A percentile compares a stretch with the other conserved stretches of the same genome.
Conservation (phyloP, 2,329 filamentous ascomycete species). For the Microdochium trichocladiopsis region DNA sequence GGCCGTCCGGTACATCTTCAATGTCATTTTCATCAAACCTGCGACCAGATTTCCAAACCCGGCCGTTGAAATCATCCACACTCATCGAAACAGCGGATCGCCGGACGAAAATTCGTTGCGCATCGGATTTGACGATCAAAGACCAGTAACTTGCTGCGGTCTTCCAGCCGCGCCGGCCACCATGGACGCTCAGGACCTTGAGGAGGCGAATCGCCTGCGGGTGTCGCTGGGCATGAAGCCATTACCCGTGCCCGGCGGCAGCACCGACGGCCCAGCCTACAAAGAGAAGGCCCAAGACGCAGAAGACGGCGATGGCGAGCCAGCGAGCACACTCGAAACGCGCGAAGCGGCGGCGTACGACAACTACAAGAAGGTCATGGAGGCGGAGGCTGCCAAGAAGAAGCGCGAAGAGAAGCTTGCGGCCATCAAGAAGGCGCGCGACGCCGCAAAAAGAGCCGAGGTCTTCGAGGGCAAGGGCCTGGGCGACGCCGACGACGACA, state of each 20-base stretch:
- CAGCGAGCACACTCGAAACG: slow-evolving; percentile 76
- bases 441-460: slow-evolving; percentile 69
- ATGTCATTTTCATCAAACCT: too few relatives aligned
- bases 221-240: slow-evolving; percentile 85
- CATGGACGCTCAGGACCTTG: slow-evolving; percentile 69
- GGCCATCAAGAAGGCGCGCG: slow-evolving; percentile 79
- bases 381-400: slow-evolving; percentile 69
- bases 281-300: slow-evolving; percentile 27
- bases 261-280: slow-evolving; percentile 16
- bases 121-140: too few relatives aligned
- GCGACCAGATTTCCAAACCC: too few relatives aligned
- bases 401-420: slow-evolving; percentile 75
- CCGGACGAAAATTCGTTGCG: too few relatives aligned
- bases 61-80: too few relatives aligned
- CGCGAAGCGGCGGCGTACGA: slow-evolving; percentile 66
- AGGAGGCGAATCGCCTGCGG: slow-evolving; percentile 91
- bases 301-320: slow-evolving; percentile 58
- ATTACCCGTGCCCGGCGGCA: slow-evolving; percentile 70
- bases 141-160: too few relatives aligned
- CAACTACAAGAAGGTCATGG: slow-evolving; percentile 60
- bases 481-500: slow-evolving; percentile 64
- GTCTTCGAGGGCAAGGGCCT: slow-evolving; percentile 77
- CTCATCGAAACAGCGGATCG: too few relatives aligned
- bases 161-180: too few relatives aligned
- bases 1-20: too few relatives aligned